phyloP scores from a whole-genome alignment of 2,329 filamentous ascomycete genomes.

The Pseudocercospora crystallina region DNA sequence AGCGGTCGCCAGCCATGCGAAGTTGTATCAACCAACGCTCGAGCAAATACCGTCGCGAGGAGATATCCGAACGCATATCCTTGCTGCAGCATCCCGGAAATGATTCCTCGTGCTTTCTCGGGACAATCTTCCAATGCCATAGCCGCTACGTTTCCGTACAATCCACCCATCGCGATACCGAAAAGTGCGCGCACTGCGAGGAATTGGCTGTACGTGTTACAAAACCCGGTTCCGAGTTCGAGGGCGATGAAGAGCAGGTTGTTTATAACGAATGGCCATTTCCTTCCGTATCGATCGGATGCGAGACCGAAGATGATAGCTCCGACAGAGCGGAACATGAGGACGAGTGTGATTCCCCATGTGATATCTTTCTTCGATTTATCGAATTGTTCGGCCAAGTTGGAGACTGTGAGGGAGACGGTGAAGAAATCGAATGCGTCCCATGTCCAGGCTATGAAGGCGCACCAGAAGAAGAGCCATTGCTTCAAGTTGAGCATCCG shows the following conservation, averaged over 20 bases:
- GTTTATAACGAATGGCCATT: constrained; percentile 58
- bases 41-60: constrained; percentile 45
- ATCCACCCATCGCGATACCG: constrained; percentile 64
- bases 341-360: constrained; percentile 56
- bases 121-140: constrained; percentile 65
- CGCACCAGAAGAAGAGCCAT: constrained; percentile 58
- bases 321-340: constrained; percentile 63
- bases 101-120: constrained; percentile 56
- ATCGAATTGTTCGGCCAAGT: constrained; percentile 55
- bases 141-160: constrained; percentile 62
- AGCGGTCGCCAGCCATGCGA: constrained; percentile 78
- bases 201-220: constrained; percentile 58
- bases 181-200: constrained; percentile 60
- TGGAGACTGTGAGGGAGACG: constrained; percentile 56
- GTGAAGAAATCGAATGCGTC: constrained; percentile 64
- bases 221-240: constrained; percentile 62
- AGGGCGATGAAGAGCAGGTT: constrained; percentile 61
- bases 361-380: constrained; percentile 59
- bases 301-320: constrained; percentile 56
- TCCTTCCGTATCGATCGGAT: constrained; percentile 35
- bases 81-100: constrained; percentile 64
- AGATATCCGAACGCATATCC: constrained; percentile 65
- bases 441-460: constrained; percentile 54
- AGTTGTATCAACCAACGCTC: constrained; percentile 72
- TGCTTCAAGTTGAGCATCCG: constrained; percentile 54